These are phyloP conservation scores for Nissolia schottii DNA, from an alignment of 306 rosid genomes.

Conservation along the genomic window DNA sequence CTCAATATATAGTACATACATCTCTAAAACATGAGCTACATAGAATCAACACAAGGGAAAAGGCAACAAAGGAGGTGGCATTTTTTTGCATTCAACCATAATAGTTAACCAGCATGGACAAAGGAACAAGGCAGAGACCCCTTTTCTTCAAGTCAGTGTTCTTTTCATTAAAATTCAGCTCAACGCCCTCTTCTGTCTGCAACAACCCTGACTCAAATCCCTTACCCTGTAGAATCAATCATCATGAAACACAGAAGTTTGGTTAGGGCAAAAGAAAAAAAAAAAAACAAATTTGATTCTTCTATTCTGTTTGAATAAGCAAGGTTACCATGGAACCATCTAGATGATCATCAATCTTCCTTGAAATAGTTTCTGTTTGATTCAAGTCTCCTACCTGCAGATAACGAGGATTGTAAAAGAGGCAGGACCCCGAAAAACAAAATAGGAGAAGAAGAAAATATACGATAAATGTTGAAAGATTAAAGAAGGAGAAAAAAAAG, in stretches of 20 bases:
- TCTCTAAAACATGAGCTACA: conserved; percentile 16
- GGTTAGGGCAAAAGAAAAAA: background rate
- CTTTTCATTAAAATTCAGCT: conserved; percentile 25
- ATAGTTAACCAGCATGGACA: conserved; percentile 68
- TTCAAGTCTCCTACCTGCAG: conserved; percentile 51
- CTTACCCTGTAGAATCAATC: conserved; percentile 43
- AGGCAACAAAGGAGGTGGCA: background rate
- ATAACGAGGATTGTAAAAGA: background rate
- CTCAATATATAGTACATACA: conserved; percentile 21
- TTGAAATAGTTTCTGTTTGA: conserved; percentile 32
- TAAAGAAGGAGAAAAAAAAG: background rate
- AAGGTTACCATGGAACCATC: conserved; percentile 49
- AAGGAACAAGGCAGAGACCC: conserved; percentile 78
- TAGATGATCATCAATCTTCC: conserved; percentile 38
- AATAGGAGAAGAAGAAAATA: background rate
- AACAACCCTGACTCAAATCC: conserved; percentile 27
- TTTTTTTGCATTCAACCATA: conserved; percentile 34
- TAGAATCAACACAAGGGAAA: background rate
- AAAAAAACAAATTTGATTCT: background rate
- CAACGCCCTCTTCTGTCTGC: conserved; percentile 26
- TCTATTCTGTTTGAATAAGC: background rate
- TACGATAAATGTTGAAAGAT: background rate
- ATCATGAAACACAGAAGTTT: background rate
- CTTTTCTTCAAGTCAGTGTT: conserved; percentile 52
- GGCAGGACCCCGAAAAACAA: background rate